Conservation (phyloP, 768 basidiomycete genomes). For the Pisolithus marmoratus region DNA sequence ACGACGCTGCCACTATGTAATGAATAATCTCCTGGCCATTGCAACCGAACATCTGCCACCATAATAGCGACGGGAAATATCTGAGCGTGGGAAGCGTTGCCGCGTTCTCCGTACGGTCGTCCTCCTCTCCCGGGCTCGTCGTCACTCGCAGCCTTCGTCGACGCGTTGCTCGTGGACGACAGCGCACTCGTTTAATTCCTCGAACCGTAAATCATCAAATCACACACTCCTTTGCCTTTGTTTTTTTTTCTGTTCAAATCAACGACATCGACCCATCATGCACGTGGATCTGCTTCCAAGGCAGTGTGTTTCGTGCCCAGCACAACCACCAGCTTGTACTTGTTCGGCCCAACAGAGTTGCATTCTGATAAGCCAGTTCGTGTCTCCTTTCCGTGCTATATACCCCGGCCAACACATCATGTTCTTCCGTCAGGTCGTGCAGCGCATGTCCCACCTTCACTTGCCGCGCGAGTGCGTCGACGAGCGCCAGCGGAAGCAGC, state of each 20-base stretch:
- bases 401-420: constrained; percentile 1
- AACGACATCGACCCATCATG: constrained; percentile 24
- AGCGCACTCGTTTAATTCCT: constrained; percentile 18
- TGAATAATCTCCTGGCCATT: no score
- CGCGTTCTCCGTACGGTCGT: neutral
- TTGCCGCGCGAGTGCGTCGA: constrained; percentile 38
- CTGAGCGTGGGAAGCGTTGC: neutral
- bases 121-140: neutral
- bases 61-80: no score
- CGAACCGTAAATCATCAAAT: constrained; percentile 11
- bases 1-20: no score
- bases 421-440: constrained; percentile 45
- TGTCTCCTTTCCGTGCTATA: constrained; percentile 6
- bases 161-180: constrained; percentile 15
- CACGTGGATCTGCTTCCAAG: constrained; percentile 33
- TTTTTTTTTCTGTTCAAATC: constrained; percentile 12
- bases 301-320: constrained; percentile 48
- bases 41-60: no score
- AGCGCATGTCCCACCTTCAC: constrained; percentile 43
- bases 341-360: constrained; percentile 55
- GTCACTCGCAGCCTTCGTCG: neutral
- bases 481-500: constrained; percentile 18
- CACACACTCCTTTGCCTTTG: constrained; percentile 32
- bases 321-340: constrained; percentile 43
- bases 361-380: constrained; percentile 54